Evolutionary conservation across 768 basidiomycete species (phyloP).

Genomic region (Hypholoma fasciculare): DNA sequence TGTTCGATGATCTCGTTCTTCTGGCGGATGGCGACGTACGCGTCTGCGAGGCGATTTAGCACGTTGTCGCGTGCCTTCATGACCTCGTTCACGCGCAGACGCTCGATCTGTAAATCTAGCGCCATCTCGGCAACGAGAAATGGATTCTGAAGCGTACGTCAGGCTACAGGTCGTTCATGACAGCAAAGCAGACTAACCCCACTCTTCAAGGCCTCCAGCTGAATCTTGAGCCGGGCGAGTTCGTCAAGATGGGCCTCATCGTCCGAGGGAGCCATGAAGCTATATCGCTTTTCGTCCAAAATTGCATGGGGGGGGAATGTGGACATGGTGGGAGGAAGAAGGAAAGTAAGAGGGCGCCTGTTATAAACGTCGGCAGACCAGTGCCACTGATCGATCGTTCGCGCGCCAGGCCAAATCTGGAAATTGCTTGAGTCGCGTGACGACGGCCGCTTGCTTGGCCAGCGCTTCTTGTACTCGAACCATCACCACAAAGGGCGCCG

Average conservation of each 20-base stretch:
- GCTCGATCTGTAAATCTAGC: conserved; percentile 55
- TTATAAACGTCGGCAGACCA: not conserved
- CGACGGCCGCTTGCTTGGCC: not conserved
- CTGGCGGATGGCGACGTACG: conserved; percentile 60
- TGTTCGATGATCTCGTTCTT: conserved; percentile 53
- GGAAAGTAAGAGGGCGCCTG: not conserved
- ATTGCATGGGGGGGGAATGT: not conserved
- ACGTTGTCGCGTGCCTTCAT: conserved; percentile 63
- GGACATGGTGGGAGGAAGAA: conserved; percentile 16
- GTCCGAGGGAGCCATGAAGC: conserved; percentile 4
- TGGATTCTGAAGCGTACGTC: conserved; percentile 34
- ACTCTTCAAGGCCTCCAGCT: conserved; percentile 23
- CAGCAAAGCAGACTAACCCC: conserved; percentile 12
- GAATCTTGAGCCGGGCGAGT: conserved; percentile 17
- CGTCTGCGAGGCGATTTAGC: conserved; percentile 56
- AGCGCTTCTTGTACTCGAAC: not conserved
- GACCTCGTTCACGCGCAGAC: conserved; percentile 53
- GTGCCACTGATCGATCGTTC: conserved; percentile 2
- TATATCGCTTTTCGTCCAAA: conserved; percentile 12
- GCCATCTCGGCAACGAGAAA: conserved; percentile 51
- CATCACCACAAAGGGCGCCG: not conserved
- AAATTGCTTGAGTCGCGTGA: not conserved
- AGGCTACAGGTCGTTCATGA: not conserved
- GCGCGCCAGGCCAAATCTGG: not conserved
- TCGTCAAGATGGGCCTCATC: conserved; percentile 9